A percentile compares a stretch with the other conserved stretches of the same genome.
Evolutionary conservation across 2,329 filamentous ascomycete genomes (phyloP).

Genomic region (Alternaria postmessia): DNA sequence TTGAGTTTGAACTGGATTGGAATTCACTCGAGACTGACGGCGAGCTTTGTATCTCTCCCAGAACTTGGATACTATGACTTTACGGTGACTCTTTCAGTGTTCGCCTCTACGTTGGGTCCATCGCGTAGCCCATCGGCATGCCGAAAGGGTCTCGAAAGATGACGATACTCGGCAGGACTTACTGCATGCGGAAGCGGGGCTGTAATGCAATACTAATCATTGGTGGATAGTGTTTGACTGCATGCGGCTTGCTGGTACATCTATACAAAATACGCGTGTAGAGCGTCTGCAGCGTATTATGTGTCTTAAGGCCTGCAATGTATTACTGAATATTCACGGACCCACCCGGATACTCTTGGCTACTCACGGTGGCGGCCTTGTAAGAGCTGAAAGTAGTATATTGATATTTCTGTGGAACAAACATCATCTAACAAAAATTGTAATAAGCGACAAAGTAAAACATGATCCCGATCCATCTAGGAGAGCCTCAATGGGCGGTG

Average conservation of each 20-base stretch:
- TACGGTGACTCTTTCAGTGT: not conserved
- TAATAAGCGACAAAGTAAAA: not conserved
- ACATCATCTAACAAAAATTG: not conserved
- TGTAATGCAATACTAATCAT: slow-evolving; percentile 9
- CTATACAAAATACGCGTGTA: not conserved
- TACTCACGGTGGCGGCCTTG: not conserved
- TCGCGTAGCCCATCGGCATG: not conserved
- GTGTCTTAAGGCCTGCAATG: not conserved
- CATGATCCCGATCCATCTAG: not conserved
- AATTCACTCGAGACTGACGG: not conserved
- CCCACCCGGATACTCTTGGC: not conserved
- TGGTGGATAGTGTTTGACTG: slow-evolving; percentile 1
- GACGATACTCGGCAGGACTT: slow-evolving; percentile 12
- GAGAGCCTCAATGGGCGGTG: slow-evolving; percentile 20
- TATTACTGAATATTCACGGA: not conserved
- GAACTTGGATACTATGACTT: not conserved
- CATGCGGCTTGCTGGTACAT: not conserved
- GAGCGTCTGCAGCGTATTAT: not conserved
- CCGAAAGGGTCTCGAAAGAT: not conserved
- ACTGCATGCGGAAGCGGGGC: slow-evolving; percentile 10
- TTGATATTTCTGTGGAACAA: not conserved
- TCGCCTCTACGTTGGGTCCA: not conserved
- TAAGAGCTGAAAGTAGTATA: not conserved
- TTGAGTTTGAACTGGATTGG: not conserved
- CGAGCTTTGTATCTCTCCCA: not conserved